These are phyloP conservation scores for Rhizopogon roseolus DNA, from an alignment of 768 basidiomycete species.

Conservation along the genomic window DNA sequence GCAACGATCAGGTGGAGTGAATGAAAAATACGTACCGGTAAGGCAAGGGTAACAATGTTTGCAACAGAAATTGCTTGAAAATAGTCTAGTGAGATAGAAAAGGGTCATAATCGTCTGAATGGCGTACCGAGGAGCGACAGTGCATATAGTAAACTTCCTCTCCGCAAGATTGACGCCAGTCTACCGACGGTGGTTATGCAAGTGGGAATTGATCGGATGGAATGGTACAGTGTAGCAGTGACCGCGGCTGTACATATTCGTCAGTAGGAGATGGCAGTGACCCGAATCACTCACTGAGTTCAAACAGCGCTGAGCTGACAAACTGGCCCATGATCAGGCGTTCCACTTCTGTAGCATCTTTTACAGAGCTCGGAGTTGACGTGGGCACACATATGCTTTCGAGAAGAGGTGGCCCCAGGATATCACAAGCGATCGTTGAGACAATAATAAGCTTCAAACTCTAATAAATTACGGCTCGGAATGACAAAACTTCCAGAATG, in stretches of 20 bases:
- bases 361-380: neutral
- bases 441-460: slow-evolving; percentile 1
- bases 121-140: slow-evolving; percentile 4
- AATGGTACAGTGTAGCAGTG: slow-evolving; percentile 1
- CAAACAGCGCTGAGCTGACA: slow-evolving; percentile 1
- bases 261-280: neutral
- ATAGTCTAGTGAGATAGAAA: neutral
- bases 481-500: neutral
- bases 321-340: slow-evolving; percentile 1
- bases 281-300: neutral
- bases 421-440: neutral
- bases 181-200: neutral
- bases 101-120: neutral
- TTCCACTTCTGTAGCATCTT: neutral
- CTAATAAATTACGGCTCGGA: neutral
- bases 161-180: neutral
- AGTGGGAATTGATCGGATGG: neutral
- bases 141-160: slow-evolving; percentile 8
- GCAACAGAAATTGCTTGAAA: slow-evolving; percentile 1
- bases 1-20: neutral
- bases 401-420: neutral
- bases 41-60: slow-evolving; percentile 4
- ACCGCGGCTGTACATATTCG: neutral
- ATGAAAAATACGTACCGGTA: slow-evolving; percentile 4
- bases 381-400: neutral